A percentile compares a stretch with the other conserved stretches of the same genome.
phyloP scores from a whole-genome alignment of 2,329 filamentous ascomycete species.

The Aspergillus sp. region DNA sequence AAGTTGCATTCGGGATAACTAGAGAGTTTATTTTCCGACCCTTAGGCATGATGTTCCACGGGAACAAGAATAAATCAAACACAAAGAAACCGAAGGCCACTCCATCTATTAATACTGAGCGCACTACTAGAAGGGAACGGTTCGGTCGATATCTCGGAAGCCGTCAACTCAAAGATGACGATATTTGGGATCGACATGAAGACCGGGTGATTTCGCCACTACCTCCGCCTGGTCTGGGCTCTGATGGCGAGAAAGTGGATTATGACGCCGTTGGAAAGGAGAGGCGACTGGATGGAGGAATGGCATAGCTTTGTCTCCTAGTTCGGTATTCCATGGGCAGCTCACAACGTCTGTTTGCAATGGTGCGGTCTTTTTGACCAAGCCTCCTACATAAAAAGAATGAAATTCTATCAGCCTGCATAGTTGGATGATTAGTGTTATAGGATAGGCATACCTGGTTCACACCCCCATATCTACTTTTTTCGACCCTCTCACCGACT shows the following conservation, averaged over 20 bases:
- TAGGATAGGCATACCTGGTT: too few relatives aligned
- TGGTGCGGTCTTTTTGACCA: too few relatives aligned
- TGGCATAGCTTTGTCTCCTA: too few relatives aligned
- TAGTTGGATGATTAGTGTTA: too few relatives aligned
- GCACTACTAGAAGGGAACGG: constrained; percentile 20
- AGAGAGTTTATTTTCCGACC: constrained; percentile 26
- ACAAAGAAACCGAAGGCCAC: neutral
- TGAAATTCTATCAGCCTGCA: too few relatives aligned
- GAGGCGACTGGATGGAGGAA: neutral
- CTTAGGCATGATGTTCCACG: constrained; percentile 11
- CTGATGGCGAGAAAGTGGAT: constrained; percentile 8
- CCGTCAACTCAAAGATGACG: constrained; percentile 25
- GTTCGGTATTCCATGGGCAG: too few relatives aligned
- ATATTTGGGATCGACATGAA: constrained; percentile 32
- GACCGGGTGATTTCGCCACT: constrained; percentile 14
- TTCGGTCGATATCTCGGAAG: constrained; percentile 27
- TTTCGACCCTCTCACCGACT: too few relatives aligned
- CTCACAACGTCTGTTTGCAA: too few relatives aligned
- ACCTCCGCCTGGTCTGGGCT: constrained; percentile 9
- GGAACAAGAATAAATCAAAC: neutral
- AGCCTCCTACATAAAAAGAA: too few relatives aligned
- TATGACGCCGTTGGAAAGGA: constrained; percentile 12
- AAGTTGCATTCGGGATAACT: constrained; percentile 21
- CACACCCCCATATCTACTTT: too few relatives aligned
- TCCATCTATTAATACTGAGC: constrained; percentile 13